Conservation (phyloP, 163 green algal species). For the Prototheca stagnorum region DNA sequence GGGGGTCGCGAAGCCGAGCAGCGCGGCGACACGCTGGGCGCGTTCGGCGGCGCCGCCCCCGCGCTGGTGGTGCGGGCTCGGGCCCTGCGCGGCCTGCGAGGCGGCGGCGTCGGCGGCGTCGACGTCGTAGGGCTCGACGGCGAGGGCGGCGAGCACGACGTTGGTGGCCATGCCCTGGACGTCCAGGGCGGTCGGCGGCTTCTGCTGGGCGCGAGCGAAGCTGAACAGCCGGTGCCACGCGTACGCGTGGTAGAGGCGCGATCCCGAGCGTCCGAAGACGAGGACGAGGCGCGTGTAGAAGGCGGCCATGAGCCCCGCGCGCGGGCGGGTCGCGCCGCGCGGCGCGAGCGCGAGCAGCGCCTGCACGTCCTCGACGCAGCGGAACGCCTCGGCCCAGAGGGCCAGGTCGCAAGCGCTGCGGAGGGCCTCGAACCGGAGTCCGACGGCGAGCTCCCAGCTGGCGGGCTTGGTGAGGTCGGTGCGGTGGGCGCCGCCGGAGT, state of each 20-base stretch:
- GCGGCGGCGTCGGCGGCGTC: neutral
- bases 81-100: neutral
- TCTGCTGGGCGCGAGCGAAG: constrained; percentile 66
- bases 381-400: constrained; percentile 97
- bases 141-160: constrained; percentile 28
- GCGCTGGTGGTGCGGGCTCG: constrained; percentile 16
- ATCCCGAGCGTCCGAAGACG: constrained; percentile 84
- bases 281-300: constrained; percentile 95
- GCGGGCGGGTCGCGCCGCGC: constrained; percentile 35
- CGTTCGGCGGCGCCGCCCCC: constrained; percentile 65
- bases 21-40: constrained; percentile 71
- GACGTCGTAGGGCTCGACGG: constrained; percentile 68
- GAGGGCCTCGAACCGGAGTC: constrained; percentile 92
- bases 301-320: constrained; percentile 75
- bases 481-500: constrained; percentile 62
- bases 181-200: constrained; percentile 60
- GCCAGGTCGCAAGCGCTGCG: constrained; percentile 80
- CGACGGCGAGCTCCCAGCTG: constrained; percentile 68
- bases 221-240: constrained; percentile 75
- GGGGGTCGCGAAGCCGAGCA: constrained; percentile 74
- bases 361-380: constrained; percentile 96
- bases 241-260: constrained; percentile 85
- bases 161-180: constrained; percentile 31
- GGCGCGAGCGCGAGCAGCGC: constrained; percentile 54
- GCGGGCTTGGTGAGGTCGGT: constrained; percentile 62